phyloP scores from a whole-genome alignment of 345 rosid genomes.

The Dimocarpus longan region DNA sequence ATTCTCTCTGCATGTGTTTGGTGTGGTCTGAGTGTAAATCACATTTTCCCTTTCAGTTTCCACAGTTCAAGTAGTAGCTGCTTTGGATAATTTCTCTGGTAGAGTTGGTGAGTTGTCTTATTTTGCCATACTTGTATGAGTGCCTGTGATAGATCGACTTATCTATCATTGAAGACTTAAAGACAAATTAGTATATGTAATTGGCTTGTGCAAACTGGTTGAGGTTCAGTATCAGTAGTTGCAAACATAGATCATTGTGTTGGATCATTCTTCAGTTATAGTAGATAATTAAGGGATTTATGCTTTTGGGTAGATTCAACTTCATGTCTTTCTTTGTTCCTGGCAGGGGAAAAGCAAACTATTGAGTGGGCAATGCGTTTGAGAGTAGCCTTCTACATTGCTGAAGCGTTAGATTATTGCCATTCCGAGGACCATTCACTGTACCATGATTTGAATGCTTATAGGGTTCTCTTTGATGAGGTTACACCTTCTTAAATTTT shows the following conservation, averaged over 20 bases:
- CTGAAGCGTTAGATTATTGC: conserved; percentile 94
- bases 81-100: background rate
- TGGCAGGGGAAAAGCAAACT: conserved; percentile 93
- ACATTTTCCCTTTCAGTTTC: background rate
- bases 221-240: background rate
- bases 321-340: conserved; percentile 24
- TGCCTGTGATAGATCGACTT: background rate
- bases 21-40: background rate
- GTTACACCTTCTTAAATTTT: conserved; percentile 40
- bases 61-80: background rate
- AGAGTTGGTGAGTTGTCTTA: background rate
- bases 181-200: background rate
- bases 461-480: conserved; percentile 98
- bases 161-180: background rate
- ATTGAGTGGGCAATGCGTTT: conserved; percentile 96
- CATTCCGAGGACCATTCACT: conserved; percentile 73
- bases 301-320: conserved; percentile 16
- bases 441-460: conserved; percentile 97
- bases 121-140: background rate
- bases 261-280: background rate
- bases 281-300: background rate
- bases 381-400: conserved; percentile 84
- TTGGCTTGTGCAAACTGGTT: background rate
- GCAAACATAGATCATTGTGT: background rate
- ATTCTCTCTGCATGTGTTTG: background rate